Percentiles rank a stretch among this genome's conserved stretches.
Evolutionary conservation across 371 early-diverging fungal genomes (phyloP).

Genomic region (Coemansia sp.): DNA sequence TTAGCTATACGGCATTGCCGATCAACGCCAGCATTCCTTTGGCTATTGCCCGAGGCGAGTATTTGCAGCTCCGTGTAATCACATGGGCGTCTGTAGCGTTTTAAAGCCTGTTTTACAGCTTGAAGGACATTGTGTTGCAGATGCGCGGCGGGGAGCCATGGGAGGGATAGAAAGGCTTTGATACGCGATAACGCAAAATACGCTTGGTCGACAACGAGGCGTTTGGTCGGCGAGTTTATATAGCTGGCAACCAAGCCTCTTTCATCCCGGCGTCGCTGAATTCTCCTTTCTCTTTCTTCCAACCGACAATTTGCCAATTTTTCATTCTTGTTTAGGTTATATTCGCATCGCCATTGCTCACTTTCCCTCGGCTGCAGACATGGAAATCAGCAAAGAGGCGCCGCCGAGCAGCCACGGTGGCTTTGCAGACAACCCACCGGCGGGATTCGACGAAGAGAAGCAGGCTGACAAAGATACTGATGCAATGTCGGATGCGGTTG

Average conservation of each 20-base stretch:
- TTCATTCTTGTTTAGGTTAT: not conserved
- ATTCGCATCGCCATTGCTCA: not conserved
- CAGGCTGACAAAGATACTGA: not conserved
- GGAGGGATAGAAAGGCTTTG: not conserved
- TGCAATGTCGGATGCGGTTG: not conserved
- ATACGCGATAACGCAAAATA: not conserved
- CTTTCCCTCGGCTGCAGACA: not conserved
- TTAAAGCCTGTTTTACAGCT: not conserved
- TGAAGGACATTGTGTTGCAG: not conserved
- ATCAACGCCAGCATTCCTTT: not conserved
- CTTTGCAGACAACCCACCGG: not conserved
- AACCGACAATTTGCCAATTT: not conserved
- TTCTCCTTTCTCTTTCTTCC: not conserved
- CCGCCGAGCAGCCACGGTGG: not conserved
- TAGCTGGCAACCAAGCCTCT: too few relatives aligned
- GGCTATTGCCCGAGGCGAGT: not conserved
- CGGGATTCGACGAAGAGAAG: slow-evolving; percentile 7
- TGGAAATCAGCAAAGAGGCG: not conserved
- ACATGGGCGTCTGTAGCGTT: not conserved
- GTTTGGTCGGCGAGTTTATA: not conserved
- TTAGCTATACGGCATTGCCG: too few relatives aligned
- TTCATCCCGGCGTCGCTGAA: too few relatives aligned
- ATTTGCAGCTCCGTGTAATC: too few relatives aligned
- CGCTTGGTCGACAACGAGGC: not conserved
- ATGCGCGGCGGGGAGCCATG: not conserved